A percentile compares a stretch with the other conserved stretches of the same genome.
Conservation (phyloP, 495 filamentous ascomycete species). For the Bombardia bombarda region DNA sequence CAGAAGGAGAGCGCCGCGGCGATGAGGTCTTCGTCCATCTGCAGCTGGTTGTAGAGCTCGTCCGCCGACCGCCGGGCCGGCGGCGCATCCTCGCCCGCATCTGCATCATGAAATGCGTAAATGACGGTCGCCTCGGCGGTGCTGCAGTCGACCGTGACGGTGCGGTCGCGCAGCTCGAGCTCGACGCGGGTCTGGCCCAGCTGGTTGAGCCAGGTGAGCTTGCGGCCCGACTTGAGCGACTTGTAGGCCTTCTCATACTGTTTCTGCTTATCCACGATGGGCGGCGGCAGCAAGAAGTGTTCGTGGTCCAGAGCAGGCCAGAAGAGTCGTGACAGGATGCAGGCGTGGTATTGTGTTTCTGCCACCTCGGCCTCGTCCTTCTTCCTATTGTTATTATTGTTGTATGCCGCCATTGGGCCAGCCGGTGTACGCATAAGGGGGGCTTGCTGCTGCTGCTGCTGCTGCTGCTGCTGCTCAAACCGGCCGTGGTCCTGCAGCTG, state of each 20-base stretch:
- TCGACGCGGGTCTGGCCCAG: constrained; percentile 74
- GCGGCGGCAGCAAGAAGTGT: constrained; percentile 60
- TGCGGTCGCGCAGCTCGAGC: constrained; percentile 76
- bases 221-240: constrained; percentile 67
- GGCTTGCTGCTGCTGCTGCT: constrained; percentile 9
- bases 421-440: constrained; percentile 20
- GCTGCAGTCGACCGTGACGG: constrained; percentile 60
- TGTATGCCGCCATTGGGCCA: constrained; percentile 23
- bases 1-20: constrained; percentile 78
- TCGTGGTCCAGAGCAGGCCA: constrained; percentile 83
- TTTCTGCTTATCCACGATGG: constrained; percentile 54
- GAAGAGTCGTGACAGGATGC: constrained; percentile 87
- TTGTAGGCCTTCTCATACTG: constrained; percentile 73
- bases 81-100: constrained; percentile 6
- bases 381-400: constrained; percentile 16
- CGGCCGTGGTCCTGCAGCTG: too few species aligned
- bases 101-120: constrained; percentile 60
- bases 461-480: too few species aligned
- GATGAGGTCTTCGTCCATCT: constrained; percentile 72
- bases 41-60: constrained; percentile 54
- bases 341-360: constrained; percentile 50
- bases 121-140: constrained; percentile 90
- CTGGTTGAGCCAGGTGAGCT: constrained; percentile 79
- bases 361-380: constrained; percentile 10
- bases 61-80: constrained; percentile 46